Percentiles rank a stretch among this genome's conserved stretches.
Evolutionary conservation across 768 basidiomycete genomes (phyloP).

Genomic region (Pleurotus platypus): DNA sequence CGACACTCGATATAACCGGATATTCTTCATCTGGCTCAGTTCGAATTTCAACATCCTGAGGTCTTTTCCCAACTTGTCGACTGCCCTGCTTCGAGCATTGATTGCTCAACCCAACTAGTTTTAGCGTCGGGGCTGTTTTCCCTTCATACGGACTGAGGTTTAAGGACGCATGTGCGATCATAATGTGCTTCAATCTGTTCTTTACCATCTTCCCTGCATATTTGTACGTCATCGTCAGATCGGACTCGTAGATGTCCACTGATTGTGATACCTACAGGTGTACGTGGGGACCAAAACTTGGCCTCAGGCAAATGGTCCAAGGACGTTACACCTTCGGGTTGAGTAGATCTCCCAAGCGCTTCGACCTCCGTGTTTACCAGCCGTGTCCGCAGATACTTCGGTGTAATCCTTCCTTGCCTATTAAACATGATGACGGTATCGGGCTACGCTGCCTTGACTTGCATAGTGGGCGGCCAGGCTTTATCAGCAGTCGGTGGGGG

Average conservation of each 20-base stretch:
- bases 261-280: slow-evolving; percentile 8
- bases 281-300: slow-evolving; percentile 82
- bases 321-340: slow-evolving; percentile 43
- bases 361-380: too few relatives aligned
- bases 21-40: slow-evolving; percentile 79
- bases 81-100: too few relatives aligned
- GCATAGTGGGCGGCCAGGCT: slow-evolving; percentile 65
- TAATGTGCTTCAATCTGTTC: slow-evolving; percentile 51
- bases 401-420: slow-evolving; percentile 55
- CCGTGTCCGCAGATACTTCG: slow-evolving; percentile 45
- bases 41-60: slow-evolving; percentile 68
- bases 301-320: slow-evolving; percentile 83
- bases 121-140: slow-evolving; percentile 67
- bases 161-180: slow-evolving; percentile 64
- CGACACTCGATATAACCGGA: slow-evolving; percentile 59
- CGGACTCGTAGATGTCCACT: too few relatives aligned
- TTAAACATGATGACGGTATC: slow-evolving; percentile 62
- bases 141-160: slow-evolving; percentile 59
- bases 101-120: slow-evolving; percentile 29
- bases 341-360: neutral
- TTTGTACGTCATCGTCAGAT: slow-evolving; percentile 15
- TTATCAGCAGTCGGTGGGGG: slow-evolving; percentile 37
- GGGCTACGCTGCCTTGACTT: slow-evolving; percentile 71
- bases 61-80: neutral
- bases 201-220: slow-evolving; percentile 32